Conservation (phyloP, 139 green algal genomes). For the Closterium sp. region DNA sequence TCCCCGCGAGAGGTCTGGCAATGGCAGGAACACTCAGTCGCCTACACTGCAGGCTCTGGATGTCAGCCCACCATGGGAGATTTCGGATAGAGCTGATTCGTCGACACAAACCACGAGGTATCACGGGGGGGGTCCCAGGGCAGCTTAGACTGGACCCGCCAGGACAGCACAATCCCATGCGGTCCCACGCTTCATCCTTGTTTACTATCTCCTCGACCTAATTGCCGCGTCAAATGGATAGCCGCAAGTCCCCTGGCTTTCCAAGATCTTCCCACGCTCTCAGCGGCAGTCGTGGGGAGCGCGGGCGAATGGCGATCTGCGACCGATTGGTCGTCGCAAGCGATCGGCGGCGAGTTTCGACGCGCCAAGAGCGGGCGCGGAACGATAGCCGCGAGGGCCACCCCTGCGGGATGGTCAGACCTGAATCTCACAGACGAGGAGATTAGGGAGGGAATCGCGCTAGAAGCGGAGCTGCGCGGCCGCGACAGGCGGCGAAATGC, state of each 20-base stretch:
- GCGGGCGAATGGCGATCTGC: neutral
- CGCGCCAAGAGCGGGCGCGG: neutral
- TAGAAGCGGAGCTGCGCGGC: neutral
- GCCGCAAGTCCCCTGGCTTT: neutral
- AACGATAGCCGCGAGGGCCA: neutral
- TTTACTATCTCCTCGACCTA: neutral
- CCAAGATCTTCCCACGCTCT: neutral
- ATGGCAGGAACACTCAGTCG: neutral
- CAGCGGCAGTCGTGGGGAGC: neutral
- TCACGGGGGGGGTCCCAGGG: neutral
- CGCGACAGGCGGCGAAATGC: neutral
- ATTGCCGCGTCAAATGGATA: neutral
- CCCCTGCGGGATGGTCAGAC: neutral
- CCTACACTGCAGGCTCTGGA: neutral
- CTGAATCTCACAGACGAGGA: neutral
- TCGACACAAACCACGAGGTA: neutral
- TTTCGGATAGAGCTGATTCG: neutral
- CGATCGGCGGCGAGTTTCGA: neutral
- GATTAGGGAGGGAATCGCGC: neutral
- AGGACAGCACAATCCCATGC: neutral
- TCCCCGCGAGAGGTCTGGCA: neutral
- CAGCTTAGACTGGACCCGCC: neutral
- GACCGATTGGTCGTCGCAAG: neutral
- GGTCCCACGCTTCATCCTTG: neutral
- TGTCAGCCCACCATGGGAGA: neutral